Percentiles rank a stretch among this genome's conserved stretches.
Evolutionary conservation across 2,329 filamentous ascomycete genomes (phyloP).

Genomic region (Akanthomyces muscarius): DNA sequence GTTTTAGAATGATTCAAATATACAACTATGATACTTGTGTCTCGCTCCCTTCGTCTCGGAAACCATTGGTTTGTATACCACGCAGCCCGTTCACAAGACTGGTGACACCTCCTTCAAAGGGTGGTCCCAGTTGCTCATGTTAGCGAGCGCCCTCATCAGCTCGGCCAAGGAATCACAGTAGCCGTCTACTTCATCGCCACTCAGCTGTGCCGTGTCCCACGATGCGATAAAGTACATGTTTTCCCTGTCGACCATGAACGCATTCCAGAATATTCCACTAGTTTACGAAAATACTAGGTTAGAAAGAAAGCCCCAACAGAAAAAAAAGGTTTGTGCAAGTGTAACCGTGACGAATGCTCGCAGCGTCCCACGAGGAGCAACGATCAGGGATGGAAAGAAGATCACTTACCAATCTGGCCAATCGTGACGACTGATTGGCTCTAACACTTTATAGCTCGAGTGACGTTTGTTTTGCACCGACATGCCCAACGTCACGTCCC

Average conservation of each 20-base stretch:
- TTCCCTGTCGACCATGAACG: slow-evolving; percentile 32
- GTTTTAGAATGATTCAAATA: background rate
- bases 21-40: background rate
- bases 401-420: slow-evolving; percentile 36
- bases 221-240: slow-evolving; percentile 35
- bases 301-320: background rate
- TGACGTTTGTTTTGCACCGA: slow-evolving; percentile 19
- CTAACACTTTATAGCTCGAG: slow-evolving; percentile 24
- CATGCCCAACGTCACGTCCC: slow-evolving; percentile 35
- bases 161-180: slow-evolving; percentile 30
- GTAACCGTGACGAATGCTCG: background rate
- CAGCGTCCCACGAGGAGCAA: background rate
- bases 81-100: background rate
- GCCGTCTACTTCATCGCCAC: slow-evolving; percentile 28
- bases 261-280: slow-evolving; percentile 38
- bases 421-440: slow-evolving; percentile 32
- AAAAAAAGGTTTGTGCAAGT: background rate
- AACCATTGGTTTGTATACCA: background rate
- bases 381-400: background rate
- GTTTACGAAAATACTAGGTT: background rate
- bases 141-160: slow-evolving; percentile 28
- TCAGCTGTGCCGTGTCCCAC: slow-evolving; percentile 40
- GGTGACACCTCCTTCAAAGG: slow-evolving; percentile 26
- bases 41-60: background rate
- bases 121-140: slow-evolving; percentile 28